A percentile compares a stretch with the other conserved stretches of the same genome.
phyloP scores from a whole-genome alignment of 129 eudicot genomes.

The Tagetes patula region DNA sequence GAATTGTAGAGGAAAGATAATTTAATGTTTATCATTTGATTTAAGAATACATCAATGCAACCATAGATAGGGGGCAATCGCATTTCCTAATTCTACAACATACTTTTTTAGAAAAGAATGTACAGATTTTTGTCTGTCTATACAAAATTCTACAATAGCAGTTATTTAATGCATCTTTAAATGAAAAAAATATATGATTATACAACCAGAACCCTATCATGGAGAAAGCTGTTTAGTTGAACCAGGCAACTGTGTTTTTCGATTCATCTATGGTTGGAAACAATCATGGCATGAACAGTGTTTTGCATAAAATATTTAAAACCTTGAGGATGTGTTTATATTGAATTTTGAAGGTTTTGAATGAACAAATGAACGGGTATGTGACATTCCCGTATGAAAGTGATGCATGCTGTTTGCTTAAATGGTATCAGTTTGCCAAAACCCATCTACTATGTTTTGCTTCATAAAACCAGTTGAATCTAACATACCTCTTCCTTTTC shows the following conservation, averaged over 20 bases:
- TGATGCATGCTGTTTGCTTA: too few relatives aligned
- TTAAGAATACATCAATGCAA: too few relatives aligned
- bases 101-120: background rate
- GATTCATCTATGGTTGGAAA: conserved; percentile 1
- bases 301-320: background rate
- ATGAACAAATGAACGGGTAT: too few relatives aligned
- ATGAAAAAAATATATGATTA: background rate
- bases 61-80: background rate
- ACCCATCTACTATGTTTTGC: too few relatives aligned
- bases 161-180: background rate
- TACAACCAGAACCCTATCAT: conserved; percentile 12
- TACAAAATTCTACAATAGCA: background rate
- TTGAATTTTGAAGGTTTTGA: too few relatives aligned
- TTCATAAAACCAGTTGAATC: too few relatives aligned
- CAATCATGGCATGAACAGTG: background rate
- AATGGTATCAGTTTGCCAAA: too few relatives aligned
- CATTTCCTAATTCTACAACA: background rate
- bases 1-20: too few relatives aligned
- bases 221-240: background rate
- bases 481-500: too few relatives aligned
- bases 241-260: background rate
- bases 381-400: too few relatives aligned
- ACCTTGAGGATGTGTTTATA: background rate
- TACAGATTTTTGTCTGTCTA: conserved; percentile 11
- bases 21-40: too few relatives aligned